phyloP scores from a whole-genome alignment of 2,329 filamentous ascomycete species.

The Venturiaceae sp. region DNA sequence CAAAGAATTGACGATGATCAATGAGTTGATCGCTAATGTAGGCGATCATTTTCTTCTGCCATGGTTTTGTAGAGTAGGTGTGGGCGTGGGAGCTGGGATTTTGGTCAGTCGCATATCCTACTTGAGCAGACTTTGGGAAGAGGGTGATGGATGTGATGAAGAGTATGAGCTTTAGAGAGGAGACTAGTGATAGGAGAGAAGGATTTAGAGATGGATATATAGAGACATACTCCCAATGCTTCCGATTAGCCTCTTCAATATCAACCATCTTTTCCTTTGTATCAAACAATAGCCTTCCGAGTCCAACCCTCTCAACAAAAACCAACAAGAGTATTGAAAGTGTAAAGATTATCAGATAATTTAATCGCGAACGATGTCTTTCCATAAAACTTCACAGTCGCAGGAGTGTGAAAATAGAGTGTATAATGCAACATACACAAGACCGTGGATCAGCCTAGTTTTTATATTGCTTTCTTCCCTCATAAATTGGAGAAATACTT shows the following conservation, averaged over 20 bases:
- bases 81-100: not conserved
- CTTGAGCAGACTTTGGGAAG: too few relatives aligned
- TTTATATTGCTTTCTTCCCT: too few relatives aligned
- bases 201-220: not conserved
- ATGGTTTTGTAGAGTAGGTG: conserved; percentile 2
- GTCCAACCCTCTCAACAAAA: not conserved
- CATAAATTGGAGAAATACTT: not conserved
- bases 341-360: not conserved
- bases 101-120: too few relatives aligned
- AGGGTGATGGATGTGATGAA: too few relatives aligned
- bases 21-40: not conserved
- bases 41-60: conserved; percentile 5
- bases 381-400: not conserved
- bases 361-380: not conserved
- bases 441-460: too few relatives aligned
- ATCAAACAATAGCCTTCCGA: too few relatives aligned
- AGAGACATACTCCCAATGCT: conserved; percentile 5
- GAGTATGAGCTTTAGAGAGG: not conserved
- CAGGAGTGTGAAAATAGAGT: not conserved
- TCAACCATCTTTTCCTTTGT: not conserved
- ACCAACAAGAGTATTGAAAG: not conserved
- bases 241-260: conserved; percentile 2
- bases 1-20: not conserved
- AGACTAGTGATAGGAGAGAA: not conserved
- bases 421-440: too few relatives aligned